Evolutionary conservation across 192 early-diverging fungal genomes (phyloP), one percentile per base, ranked within the genome.

Genomic region (Entomortierella beljakovae): DNA sequence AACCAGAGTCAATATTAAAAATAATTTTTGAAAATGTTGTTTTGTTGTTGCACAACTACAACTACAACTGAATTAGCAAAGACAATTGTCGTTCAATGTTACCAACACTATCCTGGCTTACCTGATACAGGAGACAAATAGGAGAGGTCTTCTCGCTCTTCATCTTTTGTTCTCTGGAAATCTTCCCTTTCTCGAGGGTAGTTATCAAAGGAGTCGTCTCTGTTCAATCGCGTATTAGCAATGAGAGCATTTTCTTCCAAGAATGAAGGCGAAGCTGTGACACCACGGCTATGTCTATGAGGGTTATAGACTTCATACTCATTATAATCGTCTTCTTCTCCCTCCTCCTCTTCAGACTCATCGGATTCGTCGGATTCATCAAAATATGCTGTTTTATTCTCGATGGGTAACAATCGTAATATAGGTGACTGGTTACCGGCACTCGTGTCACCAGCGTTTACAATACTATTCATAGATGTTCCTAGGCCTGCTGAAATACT

Each of bases 331-430:
- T 37, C 37, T 2, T 63, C 60, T 20, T 58, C 32, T 2, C 40
- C 38, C 20, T 54, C 48, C 18, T 70, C 68, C 28, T 61, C 57
- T 10, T 38, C 46, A 8, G 43, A 32, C 1, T 61, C 57, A 2
- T 60, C 55, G 6, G 33, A 29, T 0, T 52, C 48, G 2, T 70
- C 66, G 3, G 53, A 37, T 23, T 66, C 57, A 43, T 67, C 64
- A 57, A 67, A 75, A 43, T 75, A 75, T 2, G 48, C 32, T 0
- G 25, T 52, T 29, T 75, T 58, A 16, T 35, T 75, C 22, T 67
- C n/a, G 40, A 75, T 75, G 3, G 72, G 72, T 20, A 75, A 23
- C 16, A 75, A 52, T 3, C 72, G 72, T 18, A 75, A 35, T 25
- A 75, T 55, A 18, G 72, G 64, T 6, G 5, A 37, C 25, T 52